Evolutionary conservation across 257 asterid species (phyloP).

Genomic region (Galeopsis tetrahit): DNA sequence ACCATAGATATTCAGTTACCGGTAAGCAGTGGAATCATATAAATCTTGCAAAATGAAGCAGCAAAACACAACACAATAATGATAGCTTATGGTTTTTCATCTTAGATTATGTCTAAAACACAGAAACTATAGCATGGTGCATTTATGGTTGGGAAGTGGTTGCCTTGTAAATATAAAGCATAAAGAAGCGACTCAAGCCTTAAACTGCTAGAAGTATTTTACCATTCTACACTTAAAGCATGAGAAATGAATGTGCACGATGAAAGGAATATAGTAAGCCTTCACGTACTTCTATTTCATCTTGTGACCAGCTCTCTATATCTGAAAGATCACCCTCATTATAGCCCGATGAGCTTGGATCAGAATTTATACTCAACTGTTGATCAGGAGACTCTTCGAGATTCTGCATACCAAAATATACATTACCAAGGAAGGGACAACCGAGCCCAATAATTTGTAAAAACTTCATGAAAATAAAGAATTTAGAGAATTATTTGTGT

Average conservation of each 20-base stretch:
- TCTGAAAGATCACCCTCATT: slow-evolving; percentile 67
- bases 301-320: slow-evolving; percentile 66
- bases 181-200: slow-evolving; percentile 15
- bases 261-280: slow-evolving; percentile 14
- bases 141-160: slow-evolving; percentile 10
- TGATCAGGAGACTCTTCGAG: slow-evolving; percentile 60
- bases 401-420: slow-evolving; percentile 49
- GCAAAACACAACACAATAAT: slow-evolving; percentile 15
- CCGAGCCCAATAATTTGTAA: slow-evolving; percentile 2
- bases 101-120: slow-evolving; percentile 13
- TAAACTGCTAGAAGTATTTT: slow-evolving; percentile 19
- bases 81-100: slow-evolving; percentile 10
- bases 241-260: slow-evolving; percentile 20
- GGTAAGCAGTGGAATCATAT: slow-evolving; percentile 22
- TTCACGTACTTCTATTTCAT: slow-evolving; percentile 54
- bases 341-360: slow-evolving; percentile 64
- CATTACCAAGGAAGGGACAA: slow-evolving; percentile 19
- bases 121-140: slow-evolving; percentile 4
- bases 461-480: neutral
- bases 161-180: slow-evolving; percentile 3
- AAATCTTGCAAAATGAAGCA: slow-evolving; percentile 5
- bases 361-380: slow-evolving; percentile 45
- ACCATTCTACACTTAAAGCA: slow-evolving; percentile 23
- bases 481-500: slow-evolving; percentile 11
- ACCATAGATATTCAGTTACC: slow-evolving; percentile 3